A percentile compares a stretch with the other conserved stretches of the same genome.
phyloP scores from a whole-genome alignment of 2,329 filamentous ascomycete species.

The Fusarium algeriense region DNA sequence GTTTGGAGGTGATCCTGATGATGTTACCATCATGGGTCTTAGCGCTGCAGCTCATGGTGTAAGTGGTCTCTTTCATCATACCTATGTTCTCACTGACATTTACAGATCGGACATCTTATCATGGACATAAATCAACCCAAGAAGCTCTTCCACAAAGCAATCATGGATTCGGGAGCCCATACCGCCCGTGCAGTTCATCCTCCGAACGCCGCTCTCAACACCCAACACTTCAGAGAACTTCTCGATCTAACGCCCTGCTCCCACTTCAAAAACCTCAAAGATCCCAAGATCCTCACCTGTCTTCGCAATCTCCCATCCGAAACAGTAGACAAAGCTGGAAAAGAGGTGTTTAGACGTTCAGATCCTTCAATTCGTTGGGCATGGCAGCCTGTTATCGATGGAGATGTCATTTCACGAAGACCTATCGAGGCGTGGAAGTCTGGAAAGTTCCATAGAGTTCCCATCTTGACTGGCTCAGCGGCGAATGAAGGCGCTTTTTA shows the following conservation, averaged over 20 bases:
- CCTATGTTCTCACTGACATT: neutral
- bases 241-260: constrained; percentile 48
- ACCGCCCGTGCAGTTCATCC: constrained; percentile 49
- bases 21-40: constrained; percentile 62
- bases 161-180: constrained; percentile 50
- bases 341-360: constrained; percentile 46
- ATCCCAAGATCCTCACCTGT: constrained; percentile 45
- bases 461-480: constrained; percentile 48
- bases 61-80: neutral
- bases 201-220: constrained; percentile 44
- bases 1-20: constrained; percentile 63
- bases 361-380: constrained; percentile 50
- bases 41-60: constrained; percentile 53
- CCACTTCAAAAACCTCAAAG: constrained; percentile 42
- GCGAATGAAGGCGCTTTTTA: constrained; percentile 51
- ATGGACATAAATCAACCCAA: constrained; percentile 51
- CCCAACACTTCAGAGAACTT: constrained; percentile 48
- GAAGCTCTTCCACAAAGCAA: constrained; percentile 50
- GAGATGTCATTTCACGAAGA: constrained; percentile 47
- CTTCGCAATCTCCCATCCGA: constrained; percentile 44
- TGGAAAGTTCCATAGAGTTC: constrained; percentile 50
- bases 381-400: constrained; percentile 51
- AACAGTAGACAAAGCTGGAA: constrained; percentile 45
- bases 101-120: constrained; percentile 48
- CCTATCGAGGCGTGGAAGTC: constrained; percentile 50